phyloP scores from a whole-genome alignment of 441 rosid species.

The Syzygium syzygioides region DNA sequence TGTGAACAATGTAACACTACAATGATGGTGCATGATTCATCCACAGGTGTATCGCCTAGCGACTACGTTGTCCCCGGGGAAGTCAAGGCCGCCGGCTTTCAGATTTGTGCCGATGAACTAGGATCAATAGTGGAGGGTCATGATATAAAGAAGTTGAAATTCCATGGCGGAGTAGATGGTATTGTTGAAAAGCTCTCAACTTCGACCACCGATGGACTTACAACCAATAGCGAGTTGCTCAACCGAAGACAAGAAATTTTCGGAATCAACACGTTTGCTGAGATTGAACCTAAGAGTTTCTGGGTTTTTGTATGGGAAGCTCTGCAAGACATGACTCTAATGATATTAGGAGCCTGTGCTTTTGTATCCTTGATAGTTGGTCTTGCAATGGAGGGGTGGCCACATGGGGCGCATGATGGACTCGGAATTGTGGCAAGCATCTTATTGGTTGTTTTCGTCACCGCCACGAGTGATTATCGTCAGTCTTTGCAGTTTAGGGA shows the following conservation, averaged over 20 bases:
- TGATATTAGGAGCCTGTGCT: conserved; percentile 65
- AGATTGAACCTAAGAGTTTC: conserved; percentile 45
- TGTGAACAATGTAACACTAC: neutral
- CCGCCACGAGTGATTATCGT: conserved; percentile 63
- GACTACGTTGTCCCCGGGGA: conserved; percentile 69
- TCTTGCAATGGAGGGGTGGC: conserved; percentile 69
- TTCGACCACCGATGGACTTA: conserved; percentile 45
- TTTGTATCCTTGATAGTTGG: conserved; percentile 57
- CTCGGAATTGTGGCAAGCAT: conserved; percentile 67
- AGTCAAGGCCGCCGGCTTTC: conserved; percentile 75
- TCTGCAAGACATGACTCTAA: conserved; percentile 65
- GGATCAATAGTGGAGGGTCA: conserved; percentile 81
- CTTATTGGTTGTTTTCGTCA: conserved; percentile 56
- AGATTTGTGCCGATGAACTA: conserved; percentile 71
- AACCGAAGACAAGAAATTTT: conserved; percentile 49
- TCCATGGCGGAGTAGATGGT: conserved; percentile 73
- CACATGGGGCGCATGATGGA: conserved; percentile 68
- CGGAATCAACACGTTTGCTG: conserved; percentile 79
- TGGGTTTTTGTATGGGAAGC: conserved; percentile 80
- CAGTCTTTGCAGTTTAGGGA: conserved; percentile 64
- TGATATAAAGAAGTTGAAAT: conserved; percentile 60
- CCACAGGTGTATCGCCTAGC: conserved; percentile 56
- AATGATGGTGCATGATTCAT: neutral
- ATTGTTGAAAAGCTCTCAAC: conserved; percentile 61
- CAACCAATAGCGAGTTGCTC: conserved; percentile 24